These are phyloP conservation scores for Roridomyces roridus DNA, from an alignment of 768 basidiomycete species.

Conservation along the genomic window DNA sequence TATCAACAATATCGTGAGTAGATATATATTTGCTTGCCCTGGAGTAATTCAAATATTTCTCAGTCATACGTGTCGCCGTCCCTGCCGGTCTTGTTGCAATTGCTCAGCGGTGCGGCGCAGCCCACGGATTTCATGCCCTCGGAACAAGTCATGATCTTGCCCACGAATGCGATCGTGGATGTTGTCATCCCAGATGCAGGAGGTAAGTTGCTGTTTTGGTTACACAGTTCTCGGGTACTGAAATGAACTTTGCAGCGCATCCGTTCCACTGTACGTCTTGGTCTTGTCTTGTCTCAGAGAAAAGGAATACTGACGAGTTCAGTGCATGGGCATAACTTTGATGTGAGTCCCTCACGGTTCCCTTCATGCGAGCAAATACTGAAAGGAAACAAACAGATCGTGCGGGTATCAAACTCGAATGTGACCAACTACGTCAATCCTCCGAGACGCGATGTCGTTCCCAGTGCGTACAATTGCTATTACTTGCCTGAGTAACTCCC, in stretches of 20 bases:
- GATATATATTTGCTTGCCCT: background rate
- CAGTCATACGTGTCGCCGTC: conserved; percentile 39
- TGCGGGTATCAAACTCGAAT: background rate
- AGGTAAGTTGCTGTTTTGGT: too few relatives aligned
- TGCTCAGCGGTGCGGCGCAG: conserved; percentile 49
- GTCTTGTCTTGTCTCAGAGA: background rate
- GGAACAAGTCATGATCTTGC: conserved; percentile 21
- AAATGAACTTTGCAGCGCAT: too few relatives aligned
- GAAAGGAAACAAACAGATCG: too few relatives aligned
- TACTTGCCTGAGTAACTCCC: too few relatives aligned
- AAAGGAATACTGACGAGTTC: background rate
- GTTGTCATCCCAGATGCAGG: too few relatives aligned
- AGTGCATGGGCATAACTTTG: conserved; percentile 7
- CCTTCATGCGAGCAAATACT: too few relatives aligned
- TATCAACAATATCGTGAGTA: conserved; percentile 22
- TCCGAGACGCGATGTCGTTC: background rate
- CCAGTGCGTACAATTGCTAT: too few relatives aligned
- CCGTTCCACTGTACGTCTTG: background rate
- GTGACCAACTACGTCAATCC: background rate
- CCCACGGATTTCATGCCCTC: conserved; percentile 14
- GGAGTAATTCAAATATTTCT: background rate
- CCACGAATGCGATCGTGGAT: too few relatives aligned
- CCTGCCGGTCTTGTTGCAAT: conserved; percentile 52
- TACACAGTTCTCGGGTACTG: too few relatives aligned
- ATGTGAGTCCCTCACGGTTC: background rate